Percentiles rank a stretch among this genome's conserved stretches.
Conservation (phyloP, 768 basidiomycete genomes). For the Coprinopsis cinerea region DNA sequence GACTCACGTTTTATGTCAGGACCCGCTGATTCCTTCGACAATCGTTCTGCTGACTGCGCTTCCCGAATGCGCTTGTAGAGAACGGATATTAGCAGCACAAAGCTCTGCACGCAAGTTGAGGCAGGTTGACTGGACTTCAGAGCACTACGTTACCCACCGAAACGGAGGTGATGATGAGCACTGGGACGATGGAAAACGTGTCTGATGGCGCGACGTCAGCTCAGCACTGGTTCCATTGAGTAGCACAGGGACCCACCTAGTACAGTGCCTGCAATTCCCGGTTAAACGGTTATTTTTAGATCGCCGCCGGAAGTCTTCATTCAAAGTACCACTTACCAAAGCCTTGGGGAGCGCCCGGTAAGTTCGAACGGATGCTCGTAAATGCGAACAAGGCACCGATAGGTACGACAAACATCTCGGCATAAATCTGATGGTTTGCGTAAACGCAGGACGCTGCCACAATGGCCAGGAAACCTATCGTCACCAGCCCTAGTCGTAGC, state of each 20-base stretch:
- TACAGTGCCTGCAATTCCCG: not conserved
- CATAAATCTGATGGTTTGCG: conserved; percentile 11
- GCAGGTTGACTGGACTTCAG: not conserved
- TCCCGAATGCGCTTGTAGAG: conserved; percentile 32
- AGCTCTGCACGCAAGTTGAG: conserved; percentile 16
- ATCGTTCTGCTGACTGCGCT: too few relatives aligned
- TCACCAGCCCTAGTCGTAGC: not conserved
- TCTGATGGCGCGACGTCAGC: not conserved
- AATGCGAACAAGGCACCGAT: conserved; percentile 18
- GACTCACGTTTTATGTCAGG: too few relatives aligned
- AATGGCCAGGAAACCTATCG: not conserved
- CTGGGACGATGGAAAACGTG: conserved; percentile 15
- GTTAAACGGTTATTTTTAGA: not conserved
- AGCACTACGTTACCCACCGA: conserved; percentile 7
- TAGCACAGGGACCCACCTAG: not conserved
- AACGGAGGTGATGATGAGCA: conserved; percentile 14
- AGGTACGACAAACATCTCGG: conserved; percentile 20
- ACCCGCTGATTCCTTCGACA: too few relatives aligned
- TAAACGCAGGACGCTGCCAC: conserved; percentile 2
- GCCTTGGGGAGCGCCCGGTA: conserved; percentile 19
- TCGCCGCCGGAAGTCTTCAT: not conserved
- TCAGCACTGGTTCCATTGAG: not conserved
- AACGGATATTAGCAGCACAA: conserved; percentile 24
- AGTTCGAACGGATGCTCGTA: conserved; percentile 15
- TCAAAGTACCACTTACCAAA: conserved; percentile 13